Evolutionary conservation across 805 yeast genomes (phyloP), one percentile per base, ranked within the genome.

Genomic region (Metschnikowia cerradonensis): DNA sequence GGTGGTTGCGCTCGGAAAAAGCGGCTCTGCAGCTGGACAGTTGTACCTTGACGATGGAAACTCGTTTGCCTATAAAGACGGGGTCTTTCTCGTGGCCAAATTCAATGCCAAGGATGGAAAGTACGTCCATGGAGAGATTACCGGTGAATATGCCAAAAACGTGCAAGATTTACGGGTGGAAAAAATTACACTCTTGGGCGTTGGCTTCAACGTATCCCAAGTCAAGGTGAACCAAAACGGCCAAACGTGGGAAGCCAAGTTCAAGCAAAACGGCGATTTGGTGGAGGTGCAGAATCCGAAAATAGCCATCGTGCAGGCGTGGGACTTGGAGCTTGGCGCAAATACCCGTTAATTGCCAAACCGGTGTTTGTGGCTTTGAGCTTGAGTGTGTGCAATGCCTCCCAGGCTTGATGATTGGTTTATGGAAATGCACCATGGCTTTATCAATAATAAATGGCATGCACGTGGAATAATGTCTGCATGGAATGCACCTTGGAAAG

Each of bases 1-100:
- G 35, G 75, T 84, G 2, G 68, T 91, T 40, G 88, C 88, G 0
- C 73, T 84, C 10, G 74, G 73, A 50, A 57, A 61, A 2, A 58
- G 68, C 2, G 84, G 83, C 0, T 55, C 59, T 6, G 90, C 91
- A 0, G 65, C 66, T 0, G 87, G 88, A 1, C 65, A 69, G 15
- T 64, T 91, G 32, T 91, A 90, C 64, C 67, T 86, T 35, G 98
- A 91, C 65, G 98, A 91, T 66, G 96, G 96, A 14, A 87, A 84
- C 58, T 75, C 91, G 0, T 88, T 78, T 57, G 78, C 73, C 41
- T 82, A 82, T 62, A 51, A 64, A 32, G 57, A 68, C 1, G 86
- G 85, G 6, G 83, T 80, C 26, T 84, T 54, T 59, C 48, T 81
- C 2, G 64, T 70, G 41, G 61, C 81, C 1, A 59, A 70, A 1